Evolutionary conservation across 148 eudicot species (phyloP), one percentile per base, ranked within the genome.

Genomic region (Selenicereus undatus): DNA sequence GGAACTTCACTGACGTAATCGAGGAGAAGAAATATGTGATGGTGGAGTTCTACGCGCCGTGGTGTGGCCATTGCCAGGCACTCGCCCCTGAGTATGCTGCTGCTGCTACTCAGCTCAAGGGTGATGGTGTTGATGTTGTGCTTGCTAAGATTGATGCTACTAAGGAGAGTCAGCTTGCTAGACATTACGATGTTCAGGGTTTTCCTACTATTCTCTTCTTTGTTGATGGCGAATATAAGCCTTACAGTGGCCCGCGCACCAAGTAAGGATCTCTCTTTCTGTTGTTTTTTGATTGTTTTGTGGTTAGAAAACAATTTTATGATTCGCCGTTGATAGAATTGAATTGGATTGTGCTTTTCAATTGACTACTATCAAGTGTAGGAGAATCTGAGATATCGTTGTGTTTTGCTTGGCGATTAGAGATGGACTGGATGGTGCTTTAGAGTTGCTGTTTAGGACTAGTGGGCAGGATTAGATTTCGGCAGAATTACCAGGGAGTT

Each of bases 31-130:
- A 83, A 89, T 92, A 89, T 68, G 99, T 93, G 83, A 85, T 95
- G 94, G 99, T 95, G 75, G 97, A 93, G 88, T 93, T 95, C 50
- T 95, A 92, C 73, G 99, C 99, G 78, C 99, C 99, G 65, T 95
- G 99, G 99, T 95, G 99, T 48, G 97, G 92, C 0, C 97, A 95
- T 48, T 92, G 97, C 77, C 86, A 91, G 85, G 65, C 89, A 1
- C 82, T 95, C 77, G 99, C 97, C 60, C 97, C 99, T 32, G 99
- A 95, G 86, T 95, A 95, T 50, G 97, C 97, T 0, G 99, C 97
- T 1, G 99, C 97, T 0, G 97, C 99, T 24, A 90, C 94, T 45
- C 93, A 90, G 89, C 81, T 95, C 77, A 91, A 86, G 79, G 78
- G 20, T 22, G 84, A 83, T 0, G 91, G 84, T 22, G 91, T 88